Conservation (phyloP, 345 rosid genomes). For the Trapa incisa region DNA sequence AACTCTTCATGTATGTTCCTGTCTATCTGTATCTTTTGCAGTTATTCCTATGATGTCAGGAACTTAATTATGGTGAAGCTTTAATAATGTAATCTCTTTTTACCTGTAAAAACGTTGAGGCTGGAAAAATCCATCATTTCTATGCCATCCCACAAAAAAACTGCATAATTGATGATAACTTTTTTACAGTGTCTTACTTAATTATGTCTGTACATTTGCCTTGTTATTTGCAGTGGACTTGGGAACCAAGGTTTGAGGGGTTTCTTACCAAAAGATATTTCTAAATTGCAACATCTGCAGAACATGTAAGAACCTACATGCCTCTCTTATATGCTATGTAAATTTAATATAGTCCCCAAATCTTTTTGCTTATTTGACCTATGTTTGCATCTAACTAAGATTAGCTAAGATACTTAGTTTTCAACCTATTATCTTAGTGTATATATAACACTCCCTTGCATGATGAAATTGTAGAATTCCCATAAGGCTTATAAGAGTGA, state of each 20-base stretch:
- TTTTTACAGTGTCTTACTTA: background rate
- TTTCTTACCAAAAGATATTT: conserved; percentile 60
- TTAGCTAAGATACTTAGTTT: background rate
- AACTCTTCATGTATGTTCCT: background rate
- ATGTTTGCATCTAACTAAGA: background rate
- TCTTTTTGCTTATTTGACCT: background rate
- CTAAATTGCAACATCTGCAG: conserved; percentile 58
- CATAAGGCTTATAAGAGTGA: too few species aligned
- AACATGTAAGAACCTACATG: conserved; percentile 52
- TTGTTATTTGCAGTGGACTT: conserved; percentile 45
- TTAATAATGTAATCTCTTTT: background rate
- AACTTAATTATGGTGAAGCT: background rate
- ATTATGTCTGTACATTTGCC: background rate
- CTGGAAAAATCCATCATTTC: background rate
- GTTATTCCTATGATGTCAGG: background rate
- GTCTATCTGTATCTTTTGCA: background rate
- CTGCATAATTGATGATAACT: background rate
- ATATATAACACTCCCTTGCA: background rate
- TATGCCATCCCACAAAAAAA: background rate
- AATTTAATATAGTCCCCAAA: background rate
- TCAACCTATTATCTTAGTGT: background rate
- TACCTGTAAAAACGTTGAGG: background rate
- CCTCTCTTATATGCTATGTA: conserved; percentile 1
- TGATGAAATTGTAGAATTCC: background rate
- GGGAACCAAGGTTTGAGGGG: conserved; percentile 87